Conservation (phyloP, 257 asterid genomes). For the Verbascum thapsus region DNA sequence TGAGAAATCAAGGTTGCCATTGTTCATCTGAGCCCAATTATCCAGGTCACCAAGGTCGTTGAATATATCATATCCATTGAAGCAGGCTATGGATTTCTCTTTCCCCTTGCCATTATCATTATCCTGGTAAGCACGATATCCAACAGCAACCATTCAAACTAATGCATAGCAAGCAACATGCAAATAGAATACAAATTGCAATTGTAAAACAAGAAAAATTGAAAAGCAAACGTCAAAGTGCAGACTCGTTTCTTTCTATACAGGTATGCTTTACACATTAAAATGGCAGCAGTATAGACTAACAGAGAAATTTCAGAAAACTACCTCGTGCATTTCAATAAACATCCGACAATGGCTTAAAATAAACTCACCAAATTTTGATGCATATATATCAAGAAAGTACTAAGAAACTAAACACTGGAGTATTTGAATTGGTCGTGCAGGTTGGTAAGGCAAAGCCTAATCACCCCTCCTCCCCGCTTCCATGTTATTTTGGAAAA, state of each 20-base stretch:
- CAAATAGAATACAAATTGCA: neutral
- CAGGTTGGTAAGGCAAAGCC: neutral
- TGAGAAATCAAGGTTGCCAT: conserved; percentile 30
- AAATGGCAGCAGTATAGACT: no score
- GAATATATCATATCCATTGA: conserved; percentile 44
- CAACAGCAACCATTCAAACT: conserved; percentile 20
- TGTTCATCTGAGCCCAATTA: conserved; percentile 32
- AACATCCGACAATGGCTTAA: neutral
- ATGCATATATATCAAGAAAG: neutral
- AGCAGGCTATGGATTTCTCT: conserved; percentile 1
- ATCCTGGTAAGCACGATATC: conserved; percentile 32
- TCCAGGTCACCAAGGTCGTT: conserved; percentile 45
- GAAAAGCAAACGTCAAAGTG: no score
- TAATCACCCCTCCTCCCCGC: neutral
- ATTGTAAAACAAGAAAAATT: neutral
- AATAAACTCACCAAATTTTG: neutral
- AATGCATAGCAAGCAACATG: neutral
- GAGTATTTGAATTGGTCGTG: neutral
- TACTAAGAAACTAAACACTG: neutral
- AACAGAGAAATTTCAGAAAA: neutral
- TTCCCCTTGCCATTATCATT: conserved; percentile 24
- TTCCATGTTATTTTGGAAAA: neutral
- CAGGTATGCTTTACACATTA: no score
- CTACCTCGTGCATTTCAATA: neutral
- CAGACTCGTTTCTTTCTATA: no score